Conservation (phyloP, 208 protist species). For the Trypanosoma mega region DNA sequence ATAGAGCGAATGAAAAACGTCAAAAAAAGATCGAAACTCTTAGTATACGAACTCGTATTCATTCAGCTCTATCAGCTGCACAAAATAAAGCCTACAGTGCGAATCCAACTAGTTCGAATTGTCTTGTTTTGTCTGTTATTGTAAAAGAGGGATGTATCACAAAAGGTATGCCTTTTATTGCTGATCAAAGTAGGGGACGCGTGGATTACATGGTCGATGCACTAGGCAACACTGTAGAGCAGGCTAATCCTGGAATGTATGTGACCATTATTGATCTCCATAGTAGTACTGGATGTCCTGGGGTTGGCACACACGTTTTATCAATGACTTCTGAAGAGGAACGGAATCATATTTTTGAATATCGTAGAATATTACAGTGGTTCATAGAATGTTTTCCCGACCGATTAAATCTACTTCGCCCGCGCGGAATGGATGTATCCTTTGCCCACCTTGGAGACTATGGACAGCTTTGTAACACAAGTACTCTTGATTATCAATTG, state of each 20-base stretch:
- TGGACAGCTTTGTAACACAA: conserved; percentile 62
- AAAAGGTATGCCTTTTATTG: conserved; percentile 81
- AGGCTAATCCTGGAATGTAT: conserved; percentile 74
- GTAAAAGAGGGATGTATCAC: conserved; percentile 78
- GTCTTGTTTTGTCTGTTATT: conserved; percentile 67
- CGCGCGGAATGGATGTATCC: conserved; percentile 69
- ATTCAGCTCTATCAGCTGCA: conserved; percentile 35
- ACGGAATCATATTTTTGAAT: conserved; percentile 59
- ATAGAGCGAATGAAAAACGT: conserved; percentile 27
- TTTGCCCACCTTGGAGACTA: conserved; percentile 88
- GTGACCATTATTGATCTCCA: conserved; percentile 83
- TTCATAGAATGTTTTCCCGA: conserved; percentile 76
- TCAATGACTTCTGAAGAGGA: conserved; percentile 46
- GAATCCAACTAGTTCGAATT: conserved; percentile 80
- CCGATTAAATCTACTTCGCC: conserved; percentile 66
- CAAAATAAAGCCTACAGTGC: conserved; percentile 30
- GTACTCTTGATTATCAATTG: conserved; percentile 74
- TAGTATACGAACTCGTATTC: conserved; percentile 37
- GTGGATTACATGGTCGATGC: conserved; percentile 80
- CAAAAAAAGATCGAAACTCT: conserved; percentile 33
- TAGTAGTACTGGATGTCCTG: conserved; percentile 79
- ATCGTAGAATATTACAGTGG: conserved; percentile 82
- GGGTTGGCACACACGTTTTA: conserved; percentile 72
- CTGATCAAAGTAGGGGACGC: conserved; percentile 78
- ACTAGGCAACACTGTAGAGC: conserved; percentile 62